Evolutionary conservation across 108 stramenopile species (phyloP), one percentile per base, ranked within the genome.

Genomic region (Ochromonas danica): DNA sequence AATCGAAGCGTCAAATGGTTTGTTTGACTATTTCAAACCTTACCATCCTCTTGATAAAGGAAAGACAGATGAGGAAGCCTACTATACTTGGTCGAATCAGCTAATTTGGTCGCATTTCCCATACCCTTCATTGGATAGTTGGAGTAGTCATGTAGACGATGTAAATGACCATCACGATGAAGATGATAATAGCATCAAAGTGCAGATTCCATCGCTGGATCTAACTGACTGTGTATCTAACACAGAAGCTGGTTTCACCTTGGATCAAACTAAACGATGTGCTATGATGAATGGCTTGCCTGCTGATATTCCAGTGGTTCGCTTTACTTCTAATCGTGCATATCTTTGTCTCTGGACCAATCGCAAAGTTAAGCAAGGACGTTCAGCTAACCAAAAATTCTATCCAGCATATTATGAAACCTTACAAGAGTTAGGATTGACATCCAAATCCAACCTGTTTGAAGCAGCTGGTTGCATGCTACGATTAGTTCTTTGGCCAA

Each of bases 401-500:
- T 22, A 17, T 22, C 51, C 51, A 10, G 51, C 51, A 17, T 22
- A 57, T 57, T 10, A 10, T 10, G 17, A 57, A 17, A 6, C 25
- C 6, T 10, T 3, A 35, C 63, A 67, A 31, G 25, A 14, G 17
- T 36, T 67, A 36, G 35, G 35, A 14, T 22, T 67, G 17, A 67
- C 63, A 28, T 6, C 17, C 31, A 33, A 67, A 14, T 6, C 3
- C 25, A 22, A 57, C 22, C 51, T 57, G 10, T 57, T 10, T 10
- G 51, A 57, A 57, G 51, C 51, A 57, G 51, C 51, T 57, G 51
- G 51, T 22, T 57, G 51, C 22, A 57, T 57, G 51, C 51, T 57
- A 17, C 51, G 51, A 57, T 57, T 57, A 22, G 51, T 57, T 17
- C 51, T 57, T 10, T 57, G 51, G 51, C 51, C 51, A 10, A 57